Evolutionary conservation across 2,329 filamentous ascomycete species (phyloP), one percentile per base, ranked within the genome.

Genomic region (Periglandula ipomoeae): DNA sequence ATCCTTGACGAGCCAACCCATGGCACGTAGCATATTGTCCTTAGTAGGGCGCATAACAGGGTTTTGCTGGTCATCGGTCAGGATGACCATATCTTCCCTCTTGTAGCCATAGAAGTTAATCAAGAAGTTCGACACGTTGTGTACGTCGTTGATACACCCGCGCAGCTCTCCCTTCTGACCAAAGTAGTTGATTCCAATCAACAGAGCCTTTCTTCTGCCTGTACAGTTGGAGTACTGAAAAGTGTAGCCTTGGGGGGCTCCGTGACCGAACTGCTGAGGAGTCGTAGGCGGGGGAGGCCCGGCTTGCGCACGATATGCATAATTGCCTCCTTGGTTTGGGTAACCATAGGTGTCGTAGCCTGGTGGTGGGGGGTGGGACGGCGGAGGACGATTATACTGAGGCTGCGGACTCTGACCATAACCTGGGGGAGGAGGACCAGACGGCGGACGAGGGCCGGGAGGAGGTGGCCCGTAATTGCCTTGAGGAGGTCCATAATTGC

Each of bases 171-270:
- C 84, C 20, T 81, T 68, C 61, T 86, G 82, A 46, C 81, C 80
- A 58, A 88, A 84, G 70, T 89, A 89, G 72, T 89, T 89, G 73
- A 89, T 87, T 46, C 85, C 85, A 53, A 89, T 87, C 49, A 89
- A 69, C 49, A 89, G 69, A 7, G 85, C 85, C 70, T 87, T 88
- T 59, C 85, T 75, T 55, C 76, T 77, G 46, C 85, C 85, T 6
- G 80, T 83, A 64, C 85, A 89, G 61, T 82, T 81, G 49, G 82
- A 86, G 70, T 87, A 88, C 66, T 87, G 82, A 70, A 87, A 89
- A 6, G 76, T 81, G 63, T 88, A 88, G 53, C 74, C 76, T 19
- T 73, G 65, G 2, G 84, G 85, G 1, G 85, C 84, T 51, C 84
- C 84, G 55, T 82, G 75, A 44, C 84, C 82, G 56, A 85, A 85